Percentiles rank a stretch among this genome's conserved stretches.
Evolutionary conservation across 192 early-diverging fungal genomes (phyloP).

Genomic region (Spizellomyces punctatus): DNA sequence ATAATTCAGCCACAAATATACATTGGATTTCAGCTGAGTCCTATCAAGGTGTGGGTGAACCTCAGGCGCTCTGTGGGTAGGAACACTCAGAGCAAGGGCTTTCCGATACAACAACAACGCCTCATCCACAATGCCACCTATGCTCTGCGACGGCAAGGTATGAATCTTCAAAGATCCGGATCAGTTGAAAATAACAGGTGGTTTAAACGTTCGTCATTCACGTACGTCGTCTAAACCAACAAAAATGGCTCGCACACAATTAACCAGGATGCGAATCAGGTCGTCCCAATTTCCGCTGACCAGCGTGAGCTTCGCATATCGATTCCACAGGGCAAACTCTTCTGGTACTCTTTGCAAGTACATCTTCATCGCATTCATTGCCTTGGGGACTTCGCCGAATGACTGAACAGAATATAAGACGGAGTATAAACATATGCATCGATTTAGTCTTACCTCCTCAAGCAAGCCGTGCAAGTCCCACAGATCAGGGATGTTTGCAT

Average conservation of each 20-base stretch:
- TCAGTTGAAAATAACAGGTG: not conserved
- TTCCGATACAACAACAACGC: conserved; percentile 13
- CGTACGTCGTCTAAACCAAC: conserved; percentile 11
- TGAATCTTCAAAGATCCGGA: not conserved
- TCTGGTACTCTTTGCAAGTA: not conserved
- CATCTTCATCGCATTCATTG: not conserved
- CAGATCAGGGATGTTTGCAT: not conserved
- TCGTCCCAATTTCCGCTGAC: conserved; percentile 1
- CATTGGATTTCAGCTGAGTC: not conserved
- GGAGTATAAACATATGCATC: not conserved
- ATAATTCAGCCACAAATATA: conserved; percentile 31
- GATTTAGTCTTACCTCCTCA: not conserved
- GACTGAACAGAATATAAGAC: conserved; percentile 4
- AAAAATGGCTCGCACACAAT: conserved; percentile 17
- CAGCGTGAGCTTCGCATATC: conserved; percentile 11
- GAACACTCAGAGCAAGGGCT: conserved; percentile 6
- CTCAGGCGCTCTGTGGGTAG: conserved; percentile 2
- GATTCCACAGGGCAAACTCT: conserved; percentile 19
- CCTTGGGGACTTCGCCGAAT: not conserved
- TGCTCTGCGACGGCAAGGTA: not conserved
- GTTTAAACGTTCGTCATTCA: not conserved
- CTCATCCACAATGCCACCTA: not conserved
- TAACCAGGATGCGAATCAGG: not conserved
- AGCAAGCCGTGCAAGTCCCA: not conserved
- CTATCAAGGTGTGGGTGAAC: conserved; percentile 11